Evolutionary conservation across 192 early-diverging fungal genomes (phyloP), one percentile per base, ranked within the genome.

Genomic region (Pilobolus umbonatus): DNA sequence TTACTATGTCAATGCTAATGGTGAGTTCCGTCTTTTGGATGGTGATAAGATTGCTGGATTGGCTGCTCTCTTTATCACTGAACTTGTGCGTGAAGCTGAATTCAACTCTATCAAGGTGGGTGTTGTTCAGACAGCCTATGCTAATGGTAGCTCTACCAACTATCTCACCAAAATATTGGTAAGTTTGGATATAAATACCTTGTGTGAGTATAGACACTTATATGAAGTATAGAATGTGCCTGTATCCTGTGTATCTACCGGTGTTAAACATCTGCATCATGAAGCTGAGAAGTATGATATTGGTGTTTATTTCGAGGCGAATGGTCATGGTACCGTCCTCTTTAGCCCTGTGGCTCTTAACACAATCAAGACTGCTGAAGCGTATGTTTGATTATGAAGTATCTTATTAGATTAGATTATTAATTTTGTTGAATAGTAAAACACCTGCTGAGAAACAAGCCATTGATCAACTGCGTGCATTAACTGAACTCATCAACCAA

Each of bases 301-400:
- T 61, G 97, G 97, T 68, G 94, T 98, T 36, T 99, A 99, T 81
- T 99, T 99, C 88, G 97, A 99, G 75, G 97, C 97, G 39, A 99
- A 99, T 62, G 97, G 97, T 55, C 97, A 99, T 70, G 97, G 97
- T 51, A 99, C 97, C 17, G 89, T 98, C 44, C 78, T 99, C 59
- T 99, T 99, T 74, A 98, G 91, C 69, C 64, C 81, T 39, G 68
- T 65, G 4, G 89, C 89, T 15, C 72, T 84, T 52, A 85, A 88
- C 55, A 87, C 90, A 6, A 92, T 96, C 69, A 74, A 83, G 52
- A 71, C 75, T 14, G 56, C 76, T 11, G 68, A 82, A 63, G 85
- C 79, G 84, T 88, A 77, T 34, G 59, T 68, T 31, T 15, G n/a
- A 11, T 31, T 9, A 4, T 1, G 39, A 40, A 40, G n/a, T 7